A percentile compares a stretch with the other conserved stretches of the same genome.
These are phyloP conservation scores for Leucoagaricus sp. DNA, from an alignment of 1,284 basidiomycete genomes.

Conservation along the genomic window DNA sequence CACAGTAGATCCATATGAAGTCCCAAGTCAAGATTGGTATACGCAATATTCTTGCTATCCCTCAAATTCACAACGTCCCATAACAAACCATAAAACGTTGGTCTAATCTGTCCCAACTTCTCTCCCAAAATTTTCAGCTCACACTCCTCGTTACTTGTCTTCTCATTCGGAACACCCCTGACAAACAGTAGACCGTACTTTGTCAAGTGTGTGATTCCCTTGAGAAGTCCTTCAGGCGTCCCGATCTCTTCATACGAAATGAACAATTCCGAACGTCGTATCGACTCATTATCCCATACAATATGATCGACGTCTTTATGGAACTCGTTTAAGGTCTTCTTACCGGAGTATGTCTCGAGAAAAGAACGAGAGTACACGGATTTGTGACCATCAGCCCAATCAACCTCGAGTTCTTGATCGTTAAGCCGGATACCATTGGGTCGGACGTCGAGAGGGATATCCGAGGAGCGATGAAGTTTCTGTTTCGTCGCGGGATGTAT, in stretches of 20 bases:
- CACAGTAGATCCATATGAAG: constrained; percentile 93
- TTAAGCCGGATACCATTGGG: constrained; percentile 44
- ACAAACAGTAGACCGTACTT: constrained; percentile 61
- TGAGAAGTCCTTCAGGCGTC: constrained; percentile 44
- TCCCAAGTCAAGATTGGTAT: constrained; percentile 89
- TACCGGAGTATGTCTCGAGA: constrained; percentile 48
- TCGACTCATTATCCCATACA: constrained; percentile 25
- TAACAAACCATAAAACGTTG: constrained; percentile 89
- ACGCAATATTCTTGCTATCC: constrained; percentile 90
- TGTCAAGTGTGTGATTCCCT: constrained; percentile 56
- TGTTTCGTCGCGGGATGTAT: constrained; percentile 77
- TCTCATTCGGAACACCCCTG: constrained; percentile 38
- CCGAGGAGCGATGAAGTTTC: constrained; percentile 74
- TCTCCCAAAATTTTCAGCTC: constrained; percentile 67
- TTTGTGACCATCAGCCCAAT: constrained; percentile 60
- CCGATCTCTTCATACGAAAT: constrained; percentile 50
- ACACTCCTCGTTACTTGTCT: constrained; percentile 56
- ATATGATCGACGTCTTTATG: constrained; percentile 29
- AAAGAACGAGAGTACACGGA: constrained; percentile 55
- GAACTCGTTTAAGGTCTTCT: constrained; percentile 18
- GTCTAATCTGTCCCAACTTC: constrained; percentile 74
- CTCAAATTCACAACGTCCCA: constrained; percentile 88
- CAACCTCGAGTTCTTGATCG: constrained; percentile 41
- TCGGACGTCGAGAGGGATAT: constrained; percentile 50
- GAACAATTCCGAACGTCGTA: constrained; percentile 42